A percentile compares a stretch with the other conserved stretches of the same genome.
Conservation (phyloP, 2,329 filamentous ascomycete genomes). For the Sporothrix variecibatus region DNA sequence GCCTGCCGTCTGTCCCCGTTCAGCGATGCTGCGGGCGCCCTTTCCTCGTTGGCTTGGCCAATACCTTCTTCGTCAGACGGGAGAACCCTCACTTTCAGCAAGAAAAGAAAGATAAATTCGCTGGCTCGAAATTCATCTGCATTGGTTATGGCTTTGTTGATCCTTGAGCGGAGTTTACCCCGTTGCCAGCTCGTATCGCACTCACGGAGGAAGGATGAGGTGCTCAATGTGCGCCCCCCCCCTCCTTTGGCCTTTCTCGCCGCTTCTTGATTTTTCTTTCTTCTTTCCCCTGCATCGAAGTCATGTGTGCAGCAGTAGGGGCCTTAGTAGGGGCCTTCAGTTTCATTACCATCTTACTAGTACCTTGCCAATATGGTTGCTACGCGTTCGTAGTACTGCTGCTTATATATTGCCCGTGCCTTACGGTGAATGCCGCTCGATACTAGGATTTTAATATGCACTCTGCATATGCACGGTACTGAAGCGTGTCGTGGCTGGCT, state of each 20-base stretch:
- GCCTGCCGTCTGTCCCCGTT: not conserved
- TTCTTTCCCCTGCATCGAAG: not conserved
- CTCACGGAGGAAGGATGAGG: not conserved
- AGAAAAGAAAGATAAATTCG: not conserved
- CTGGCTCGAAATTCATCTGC: not conserved
- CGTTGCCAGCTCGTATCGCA: not conserved
- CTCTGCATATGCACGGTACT: not conserved
- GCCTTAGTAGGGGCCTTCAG: too few species aligned
- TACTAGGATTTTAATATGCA: not conserved
- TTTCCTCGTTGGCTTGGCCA: not conserved
- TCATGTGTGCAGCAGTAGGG: not conserved
- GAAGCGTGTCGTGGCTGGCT: conserved; percentile 2
- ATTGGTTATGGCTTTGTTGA: conserved; percentile 1
- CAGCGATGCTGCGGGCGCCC: conserved; percentile 10
- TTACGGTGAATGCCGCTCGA: not conserved
- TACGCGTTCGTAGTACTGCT: not conserved
- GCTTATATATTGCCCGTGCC: not conserved
- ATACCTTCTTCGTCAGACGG: not conserved
- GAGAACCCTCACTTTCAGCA: not conserved
- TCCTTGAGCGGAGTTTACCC: not conserved
- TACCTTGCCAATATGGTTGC: not conserved
- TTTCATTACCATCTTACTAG: not conserved
- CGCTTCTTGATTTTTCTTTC: not conserved
- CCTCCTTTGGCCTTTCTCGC: not conserved
- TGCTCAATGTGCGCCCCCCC: not conserved